Evolutionary conservation across 1,284 basidiomycete species (phyloP), one percentile per base, ranked within the genome.

Genomic region (Cryptococcus amylolentus): DNA sequence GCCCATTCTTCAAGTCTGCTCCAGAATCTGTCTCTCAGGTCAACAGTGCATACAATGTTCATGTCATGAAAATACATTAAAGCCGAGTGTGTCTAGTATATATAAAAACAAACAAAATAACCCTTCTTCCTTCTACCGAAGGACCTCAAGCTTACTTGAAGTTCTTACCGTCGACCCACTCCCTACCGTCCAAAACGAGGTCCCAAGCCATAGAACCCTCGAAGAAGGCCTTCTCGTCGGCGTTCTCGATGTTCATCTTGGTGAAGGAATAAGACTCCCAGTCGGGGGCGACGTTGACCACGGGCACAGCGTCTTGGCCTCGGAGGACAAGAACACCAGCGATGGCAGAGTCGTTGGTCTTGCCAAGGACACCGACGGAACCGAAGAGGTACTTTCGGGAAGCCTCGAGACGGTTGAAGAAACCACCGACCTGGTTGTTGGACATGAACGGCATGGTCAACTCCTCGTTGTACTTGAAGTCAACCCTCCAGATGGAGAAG

Each of bases 401-500:
- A 27, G 85, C 92, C 81, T 96, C 93, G 16, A 98, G 86, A 65
- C 95, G 91, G 82, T 91, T 80, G 85, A 95, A 97, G 86, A 96
- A 92, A 28, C 95, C 95, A 59, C 85, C 84, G 72, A 97, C 87
- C 67, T 80, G 77, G 80, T 82, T 82, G 68, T 86, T 85, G 55
- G 89, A 93, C 92, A 91, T 96, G 84, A 92, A 96, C 55, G 84
- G 83, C 78, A 86, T 85, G 42, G 91, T 94, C 64, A 98, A 86
- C 81, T 98, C 95, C 28, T 88, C 83, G 80, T 90, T 91, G 86
- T 97, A 98, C 83, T 96, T 77, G 88, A 91, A 98, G 82, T 93
- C 89, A 57, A 93, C 85, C 63, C 87, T 84, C 89, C 89, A 95
- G 76, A 88, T 77, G 62, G 92, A 95, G 86, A 87, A 98, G 49